Conservation (phyloP, 768 basidiomycete species). For the Collybiopsis luxurians region DNA sequence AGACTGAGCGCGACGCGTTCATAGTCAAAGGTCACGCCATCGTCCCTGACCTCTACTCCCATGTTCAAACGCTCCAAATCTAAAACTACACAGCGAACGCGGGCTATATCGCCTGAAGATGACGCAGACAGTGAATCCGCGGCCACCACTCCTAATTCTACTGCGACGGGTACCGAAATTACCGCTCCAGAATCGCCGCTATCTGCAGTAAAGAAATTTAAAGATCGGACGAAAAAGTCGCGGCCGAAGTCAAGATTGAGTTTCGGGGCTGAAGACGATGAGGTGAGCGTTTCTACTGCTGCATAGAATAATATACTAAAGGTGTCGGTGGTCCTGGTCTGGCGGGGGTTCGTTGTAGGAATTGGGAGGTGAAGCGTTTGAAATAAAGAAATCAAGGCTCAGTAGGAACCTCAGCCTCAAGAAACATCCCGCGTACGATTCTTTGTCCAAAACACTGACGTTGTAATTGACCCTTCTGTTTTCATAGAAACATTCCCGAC, state of each 20-base stretch:
- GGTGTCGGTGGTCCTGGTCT: neutral
- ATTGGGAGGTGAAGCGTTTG: slow-evolving; percentile 53
- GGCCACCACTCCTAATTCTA: neutral
- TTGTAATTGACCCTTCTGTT: slow-evolving; percentile 12
- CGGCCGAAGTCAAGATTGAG: slow-evolving; percentile 70
- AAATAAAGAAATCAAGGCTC: slow-evolving; percentile 78
- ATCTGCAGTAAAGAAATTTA: slow-evolving; percentile 62
- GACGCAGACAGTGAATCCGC: neutral
- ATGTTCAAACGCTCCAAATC: slow-evolving; percentile 8
- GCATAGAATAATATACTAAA: neutral
- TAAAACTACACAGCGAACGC: slow-evolving; percentile 1
- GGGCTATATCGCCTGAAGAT: neutral
- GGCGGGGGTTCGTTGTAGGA: neutral
- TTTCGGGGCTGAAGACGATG: slow-evolving; percentile 59
- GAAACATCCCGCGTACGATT: slow-evolving; percentile 47
- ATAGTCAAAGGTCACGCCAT: neutral
- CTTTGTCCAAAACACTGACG: slow-evolving; percentile 2
- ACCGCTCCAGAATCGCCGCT: slow-evolving; percentile 52
- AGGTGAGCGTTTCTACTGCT: slow-evolving; percentile 44
- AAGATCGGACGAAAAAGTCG: slow-evolving; percentile 65
- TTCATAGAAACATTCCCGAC: slow-evolving; percentile 39
- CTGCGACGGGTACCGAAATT: neutral
- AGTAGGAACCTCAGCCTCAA: slow-evolving; percentile 64
- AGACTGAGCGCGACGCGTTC: too few relatives aligned
- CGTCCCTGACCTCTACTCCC: neutral